phyloP scores from a whole-genome alignment of 345 rosid species.

The Reutealis trisperma region DNA sequence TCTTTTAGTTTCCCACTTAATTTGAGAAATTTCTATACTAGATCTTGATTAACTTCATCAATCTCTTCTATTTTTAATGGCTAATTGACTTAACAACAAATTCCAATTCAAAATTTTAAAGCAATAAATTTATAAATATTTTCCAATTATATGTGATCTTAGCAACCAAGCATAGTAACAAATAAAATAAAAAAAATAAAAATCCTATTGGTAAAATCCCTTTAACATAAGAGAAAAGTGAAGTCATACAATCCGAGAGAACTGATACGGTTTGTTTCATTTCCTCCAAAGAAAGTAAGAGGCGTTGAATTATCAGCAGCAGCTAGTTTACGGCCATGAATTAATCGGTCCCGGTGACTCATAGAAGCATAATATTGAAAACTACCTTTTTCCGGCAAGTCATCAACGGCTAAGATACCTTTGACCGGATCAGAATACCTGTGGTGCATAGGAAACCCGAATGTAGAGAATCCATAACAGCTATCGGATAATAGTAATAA shows the following conservation, averaged over 20 bases:
- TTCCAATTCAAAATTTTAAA: too few species aligned
- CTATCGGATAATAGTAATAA: conserved; percentile 10
- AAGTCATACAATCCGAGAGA: conserved; percentile 69
- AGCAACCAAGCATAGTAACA: conserved; percentile 13
- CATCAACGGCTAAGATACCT: conserved; percentile 56
- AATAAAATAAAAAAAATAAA: neutral
- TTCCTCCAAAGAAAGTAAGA: conserved; percentile 67
- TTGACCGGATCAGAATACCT: conserved; percentile 80
- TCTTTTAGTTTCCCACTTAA: neutral
- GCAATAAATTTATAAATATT: too few species aligned
- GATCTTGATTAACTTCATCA: too few species aligned
- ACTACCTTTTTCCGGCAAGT: conserved; percentile 69
- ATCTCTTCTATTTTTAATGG: too few species aligned
- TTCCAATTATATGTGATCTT: too few species aligned
- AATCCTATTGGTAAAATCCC: neutral
- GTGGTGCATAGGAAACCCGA: conserved; percentile 78
- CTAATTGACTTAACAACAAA: too few species aligned
- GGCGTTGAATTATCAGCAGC: conserved; percentile 42
- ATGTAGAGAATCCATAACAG: conserved; percentile 50
- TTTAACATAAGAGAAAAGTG: neutral
- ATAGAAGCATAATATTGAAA: conserved; percentile 55
- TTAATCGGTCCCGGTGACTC: conserved; percentile 69
- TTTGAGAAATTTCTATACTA: too few species aligned
- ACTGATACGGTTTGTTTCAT: conserved; percentile 54
- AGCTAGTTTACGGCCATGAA: conserved; percentile 72